Base-by-base conservation (phyloP, 2,329 filamentous ascomycete species). In the Diplodia mutila region DNA sequence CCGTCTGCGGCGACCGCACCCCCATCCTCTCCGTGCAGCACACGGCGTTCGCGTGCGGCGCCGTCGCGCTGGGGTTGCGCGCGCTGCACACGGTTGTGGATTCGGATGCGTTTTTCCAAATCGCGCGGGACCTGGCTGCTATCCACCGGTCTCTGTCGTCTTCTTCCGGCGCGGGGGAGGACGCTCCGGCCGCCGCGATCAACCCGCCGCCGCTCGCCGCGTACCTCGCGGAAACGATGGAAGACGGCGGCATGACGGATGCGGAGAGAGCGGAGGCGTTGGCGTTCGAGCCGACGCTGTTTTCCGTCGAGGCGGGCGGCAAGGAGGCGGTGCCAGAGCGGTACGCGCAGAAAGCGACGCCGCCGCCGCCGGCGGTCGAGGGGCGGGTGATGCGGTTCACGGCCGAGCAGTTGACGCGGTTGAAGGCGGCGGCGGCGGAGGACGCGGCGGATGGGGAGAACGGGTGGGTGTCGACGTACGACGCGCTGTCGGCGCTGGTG, bases 391-490 rank as follows among this genome's bases (percentile, higher is more conserved):
- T 49, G 12, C 63, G 63, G 37, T 57, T 55, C 27, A 32, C 51
- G 12, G 25, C 16, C 34, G 27, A 9, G 9, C 51, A 55, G 34
- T 39, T 66, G 34, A n/a, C 5, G 21, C 9, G 9, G 12, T 23
- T 66, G 12, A 66, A 55, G 25, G 25, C 32, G 14, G 34, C 54
- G 8, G 63, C 63, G 14, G 42, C 34, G 3, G 29, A 8, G 29
- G 8, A 29, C 37, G 37, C 51, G 3, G 5, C 32, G 5, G 39
- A 39, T 16, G 37, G 5, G 14, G 37, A 23, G n/a, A 42, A 11
- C 34, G 21, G 21, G 8, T 65, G 61, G 61, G 51, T 66, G 14
- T 66, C 63, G 14, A 66, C 63, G 21, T 66, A 55, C 49, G 49
- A 54, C 32, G 63, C 63, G 1, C 51, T 66, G 4, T 48, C 51